Percentiles rank a stretch among this genome's conserved stretches.
These are phyloP conservation scores for Didymella arachidicola DNA, from an alignment of 2,329 filamentous ascomycete species.

Conservation along the genomic window DNA sequence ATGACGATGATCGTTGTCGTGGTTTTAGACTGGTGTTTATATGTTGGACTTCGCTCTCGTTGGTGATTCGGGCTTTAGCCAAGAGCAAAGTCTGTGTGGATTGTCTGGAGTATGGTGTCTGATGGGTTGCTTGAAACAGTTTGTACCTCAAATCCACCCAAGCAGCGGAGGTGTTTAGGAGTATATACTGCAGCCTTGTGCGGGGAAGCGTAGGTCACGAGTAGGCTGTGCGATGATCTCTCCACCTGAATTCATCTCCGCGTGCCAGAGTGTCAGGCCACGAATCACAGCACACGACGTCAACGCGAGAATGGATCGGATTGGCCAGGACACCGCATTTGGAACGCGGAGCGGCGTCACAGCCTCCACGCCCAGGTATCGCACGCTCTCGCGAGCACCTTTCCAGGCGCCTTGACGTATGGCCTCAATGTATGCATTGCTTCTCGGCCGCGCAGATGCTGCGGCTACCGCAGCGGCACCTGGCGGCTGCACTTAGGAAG, in stretches of 20 bases:
- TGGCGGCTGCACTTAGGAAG: constrained; percentile 24
- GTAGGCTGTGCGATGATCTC: constrained; percentile 39
- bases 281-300: constrained; percentile 42
- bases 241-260: constrained; percentile 37
- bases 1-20: constrained; percentile 3
- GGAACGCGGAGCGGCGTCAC: constrained; percentile 29
- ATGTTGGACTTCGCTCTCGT: constrained; percentile 7
- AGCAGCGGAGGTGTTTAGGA: constrained; percentile 29
- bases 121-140: constrained; percentile 26
- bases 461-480: constrained; percentile 18
- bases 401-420: constrained; percentile 33
- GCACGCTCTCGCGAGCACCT: constrained; percentile 17
- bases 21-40: constrained; percentile 7
- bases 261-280: constrained; percentile 39
- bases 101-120: constrained; percentile 25
- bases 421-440: constrained; percentile 23
- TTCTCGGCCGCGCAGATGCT: constrained; percentile 47
- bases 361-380: constrained; percentile 30
- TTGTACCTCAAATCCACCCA: constrained; percentile 26
- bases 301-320: constrained; percentile 23
- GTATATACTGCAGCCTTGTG: constrained; percentile 37
- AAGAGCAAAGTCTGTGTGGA: constrained; percentile 29
- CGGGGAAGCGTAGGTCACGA: constrained; percentile 39
- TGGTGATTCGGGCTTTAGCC: constrained; percentile 18
- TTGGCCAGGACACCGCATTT: constrained; percentile 13